A percentile compares a stretch with the other conserved stretches of the same genome.
phyloP scores from a whole-genome alignment of 495 filamentous ascomycete genomes.

The Lentithecium fluviatile region DNA sequence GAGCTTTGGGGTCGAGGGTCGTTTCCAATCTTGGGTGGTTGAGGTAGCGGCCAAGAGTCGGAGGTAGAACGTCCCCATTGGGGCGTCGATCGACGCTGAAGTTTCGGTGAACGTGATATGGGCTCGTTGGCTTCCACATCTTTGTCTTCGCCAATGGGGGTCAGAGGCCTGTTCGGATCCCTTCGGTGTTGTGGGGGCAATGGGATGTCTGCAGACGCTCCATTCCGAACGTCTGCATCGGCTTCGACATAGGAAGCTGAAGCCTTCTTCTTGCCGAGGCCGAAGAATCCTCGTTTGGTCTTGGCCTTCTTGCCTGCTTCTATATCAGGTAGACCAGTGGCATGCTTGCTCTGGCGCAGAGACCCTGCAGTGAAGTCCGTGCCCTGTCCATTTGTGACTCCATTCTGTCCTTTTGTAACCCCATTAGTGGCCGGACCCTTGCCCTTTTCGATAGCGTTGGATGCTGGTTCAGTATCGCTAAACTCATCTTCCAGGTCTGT shows the following conservation, averaged over 20 bases:
- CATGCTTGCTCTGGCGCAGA: conserved; percentile 30
- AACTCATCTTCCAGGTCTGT: conserved; percentile 66
- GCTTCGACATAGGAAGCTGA: neutral
- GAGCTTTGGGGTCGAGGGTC: conserved; percentile 35
- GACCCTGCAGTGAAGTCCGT: conserved; percentile 15
- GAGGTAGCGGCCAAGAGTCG: conserved; percentile 38
- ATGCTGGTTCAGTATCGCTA: conserved; percentile 38
- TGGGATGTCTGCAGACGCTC: conserved; percentile 5
- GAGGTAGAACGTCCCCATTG: conserved; percentile 29
- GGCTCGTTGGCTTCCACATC: conserved; percentile 4
- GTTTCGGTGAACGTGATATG: conserved; percentile 29
- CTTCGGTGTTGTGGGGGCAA: conserved; percentile 12
- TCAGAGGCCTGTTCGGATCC: conserved; percentile 20
- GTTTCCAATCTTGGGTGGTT: conserved; percentile 24
- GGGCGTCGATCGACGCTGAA: conserved; percentile 34
- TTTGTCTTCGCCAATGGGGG: conserved; percentile 33
- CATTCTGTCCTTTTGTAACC: conserved; percentile 22
- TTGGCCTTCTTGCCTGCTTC: conserved; percentile 26
- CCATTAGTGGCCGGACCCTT: conserved; percentile 28
- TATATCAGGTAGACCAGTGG: conserved; percentile 22
- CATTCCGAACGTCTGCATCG: neutral
- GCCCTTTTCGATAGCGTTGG: conserved; percentile 36
- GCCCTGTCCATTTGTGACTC: neutral
- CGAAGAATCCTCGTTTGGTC: conserved; percentile 38
- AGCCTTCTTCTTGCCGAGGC: conserved; percentile 40